Evolutionary conservation across 2,329 filamentous ascomycete species (phyloP), one percentile per base, ranked within the genome.

Genomic region (Alternaria alternata): DNA sequence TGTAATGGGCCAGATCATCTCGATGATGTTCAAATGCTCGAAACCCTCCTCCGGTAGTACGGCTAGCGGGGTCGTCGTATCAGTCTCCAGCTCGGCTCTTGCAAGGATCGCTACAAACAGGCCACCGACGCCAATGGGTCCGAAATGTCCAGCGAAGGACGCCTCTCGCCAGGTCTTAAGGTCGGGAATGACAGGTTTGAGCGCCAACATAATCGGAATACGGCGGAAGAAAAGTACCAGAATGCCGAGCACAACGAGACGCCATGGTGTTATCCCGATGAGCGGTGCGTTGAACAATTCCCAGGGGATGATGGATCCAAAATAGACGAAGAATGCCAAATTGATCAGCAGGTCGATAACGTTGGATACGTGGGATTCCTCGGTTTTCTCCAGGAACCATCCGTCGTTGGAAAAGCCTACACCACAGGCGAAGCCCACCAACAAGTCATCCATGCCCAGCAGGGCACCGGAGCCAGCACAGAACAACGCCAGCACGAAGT

Each of bases 371-470:
- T 98, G 95, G 0, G 95, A 94, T 79, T 99, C 95, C 76, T 99
- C 95, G 0, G 95, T 99, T 84, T 97, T 97, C 75, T 97, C 92
- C 16, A 92, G 91, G 73, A 99, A 99, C 95, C 95, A 99, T 67
- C 95, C 95, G 75, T 99, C 95, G 78, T 99, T 99, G 70, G 94
- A 97, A 83, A 99, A 99, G 55, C 95, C 95, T n/a, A 99, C 95
- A 59, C 95, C 95, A 56, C 92, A 93, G 14, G 94, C 90, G 73
- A 99, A 99, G 39, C 95, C 95, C 39, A 99, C 92, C 4, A 99
- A 87, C 51, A 99, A 82, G 78, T 99, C 95, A 77, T 99, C 95
- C 72, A 97, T 85, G 51, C 95, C 95, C 44, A 99, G 83, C 59
- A 97, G 87, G 78, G 93, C 93, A 30, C 95, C 95, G 0, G 94